Conservation (phyloP, 2,329 filamentous ascomycete species). For the Juglanconis sp. region DNA sequence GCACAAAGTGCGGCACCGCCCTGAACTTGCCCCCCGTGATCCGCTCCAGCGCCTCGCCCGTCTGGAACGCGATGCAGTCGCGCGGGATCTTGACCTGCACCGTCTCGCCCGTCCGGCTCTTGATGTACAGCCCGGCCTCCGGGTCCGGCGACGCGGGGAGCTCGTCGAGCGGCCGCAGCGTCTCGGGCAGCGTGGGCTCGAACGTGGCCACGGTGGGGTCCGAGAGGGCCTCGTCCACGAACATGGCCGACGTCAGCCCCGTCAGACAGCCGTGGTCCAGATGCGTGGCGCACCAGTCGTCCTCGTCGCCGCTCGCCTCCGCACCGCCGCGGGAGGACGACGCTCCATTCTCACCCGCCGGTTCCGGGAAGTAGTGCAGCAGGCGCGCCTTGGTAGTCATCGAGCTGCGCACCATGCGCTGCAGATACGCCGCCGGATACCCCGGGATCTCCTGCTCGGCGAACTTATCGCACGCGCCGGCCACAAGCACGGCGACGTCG, state of each 20-base stretch:
- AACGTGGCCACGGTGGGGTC: slow-evolving; percentile 30
- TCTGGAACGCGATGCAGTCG: slow-evolving; percentile 94
- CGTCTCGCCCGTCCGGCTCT: slow-evolving; percentile 74
- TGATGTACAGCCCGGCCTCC: slow-evolving; percentile 87
- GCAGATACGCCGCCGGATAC: slow-evolving; percentile 76
- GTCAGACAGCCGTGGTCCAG: slow-evolving; percentile 93
- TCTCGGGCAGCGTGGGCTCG: slow-evolving; percentile 31
- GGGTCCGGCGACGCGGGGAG: slow-evolving; percentile 76
- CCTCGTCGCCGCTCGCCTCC: slow-evolving; percentile 49
- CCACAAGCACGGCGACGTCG: slow-evolving; percentile 83
- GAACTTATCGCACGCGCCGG: slow-evolving; percentile 83
- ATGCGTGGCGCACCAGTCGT: slow-evolving; percentile 93
- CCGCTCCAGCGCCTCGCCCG: slow-evolving; percentile 83
- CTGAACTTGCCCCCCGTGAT: slow-evolving; percentile 91
- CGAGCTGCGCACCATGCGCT: slow-evolving; percentile 80
- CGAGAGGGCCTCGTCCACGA: slow-evolving; percentile 69
- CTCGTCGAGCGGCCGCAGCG: slow-evolving; percentile 60
- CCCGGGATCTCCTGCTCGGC: slow-evolving; percentile 73
- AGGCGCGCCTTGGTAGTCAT: slow-evolving; percentile 87
- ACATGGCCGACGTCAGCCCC: slow-evolving; percentile 92
- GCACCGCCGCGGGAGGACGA: slow-evolving; percentile 13
- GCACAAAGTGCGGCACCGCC: slow-evolving; percentile 93
- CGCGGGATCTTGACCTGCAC: slow-evolving; percentile 91
- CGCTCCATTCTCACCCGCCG: slow-evolving; percentile 24
- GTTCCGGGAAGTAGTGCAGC: slow-evolving; percentile 84